Percentiles rank a stretch among this genome's conserved stretches.
Conservation (phyloP, 306 rosid genomes). For the Lablab purpureus region DNA sequence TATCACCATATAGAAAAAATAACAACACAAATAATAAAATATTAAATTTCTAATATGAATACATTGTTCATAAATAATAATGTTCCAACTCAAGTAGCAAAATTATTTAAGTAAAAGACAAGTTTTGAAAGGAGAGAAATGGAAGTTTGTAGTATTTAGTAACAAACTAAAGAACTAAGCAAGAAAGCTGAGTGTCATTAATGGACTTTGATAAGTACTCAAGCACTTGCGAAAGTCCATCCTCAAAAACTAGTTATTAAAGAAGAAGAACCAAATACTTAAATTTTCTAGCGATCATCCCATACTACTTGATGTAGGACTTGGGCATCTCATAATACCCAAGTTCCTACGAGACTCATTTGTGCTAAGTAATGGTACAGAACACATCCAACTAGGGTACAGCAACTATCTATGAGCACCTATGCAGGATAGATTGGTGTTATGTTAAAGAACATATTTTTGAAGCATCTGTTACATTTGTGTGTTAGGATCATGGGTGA, state of each 20-base stretch:
- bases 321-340: no score
- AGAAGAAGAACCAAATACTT: no score
- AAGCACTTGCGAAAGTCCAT: no score
- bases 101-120: background rate
- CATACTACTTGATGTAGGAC: no score
- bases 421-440: background rate
- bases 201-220: background rate
- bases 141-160: background rate
- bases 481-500: background rate
- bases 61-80: background rate
- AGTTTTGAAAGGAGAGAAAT: background rate
- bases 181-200: background rate
- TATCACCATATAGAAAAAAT: background rate
- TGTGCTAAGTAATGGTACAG: background rate
- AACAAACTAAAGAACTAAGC: background rate
- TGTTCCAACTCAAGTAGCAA: background rate
- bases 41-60: background rate
- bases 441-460: background rate
- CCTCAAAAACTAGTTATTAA: no score
- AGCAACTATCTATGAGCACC: background rate
- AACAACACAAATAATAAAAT: background rate
- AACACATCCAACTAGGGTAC: background rate
- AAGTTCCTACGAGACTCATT: background rate
- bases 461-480: background rate
- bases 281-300: no score